These are phyloP conservation scores for Mycena pura DNA, from an alignment of 768 basidiomycete genomes.

Conservation along the genomic window DNA sequence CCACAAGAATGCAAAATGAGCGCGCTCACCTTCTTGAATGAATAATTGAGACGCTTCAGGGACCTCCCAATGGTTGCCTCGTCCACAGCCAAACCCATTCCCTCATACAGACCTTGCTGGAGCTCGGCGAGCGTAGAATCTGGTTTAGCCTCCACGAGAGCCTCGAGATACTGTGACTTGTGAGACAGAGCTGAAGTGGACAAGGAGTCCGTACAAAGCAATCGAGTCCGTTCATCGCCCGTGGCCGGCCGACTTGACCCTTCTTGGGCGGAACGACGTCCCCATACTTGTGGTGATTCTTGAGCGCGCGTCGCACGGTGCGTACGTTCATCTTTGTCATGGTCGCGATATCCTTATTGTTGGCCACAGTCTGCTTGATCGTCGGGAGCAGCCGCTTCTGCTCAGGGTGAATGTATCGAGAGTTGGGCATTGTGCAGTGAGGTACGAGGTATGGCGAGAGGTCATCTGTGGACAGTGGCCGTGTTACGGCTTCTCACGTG, in stretches of 20 bases:
- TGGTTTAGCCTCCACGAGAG: background rate
- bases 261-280: background rate
- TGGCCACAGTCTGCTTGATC: slow-evolving; percentile 1
- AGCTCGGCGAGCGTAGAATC: slow-evolving; percentile 1
- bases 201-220: no score
- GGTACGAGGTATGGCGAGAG: no score
- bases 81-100: no score
- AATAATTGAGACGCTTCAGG: background rate
- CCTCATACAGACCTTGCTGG: background rate
- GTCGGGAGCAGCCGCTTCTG: background rate
- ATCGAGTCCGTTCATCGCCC: no score
- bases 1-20: background rate
- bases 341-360: background rate
- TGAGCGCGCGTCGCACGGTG: background rate
- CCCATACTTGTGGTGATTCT: background rate
- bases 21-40: background rate
- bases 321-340: background rate
- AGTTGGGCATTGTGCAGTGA: slow-evolving; percentile 3
- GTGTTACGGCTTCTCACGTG: no score
- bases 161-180: slow-evolving; percentile 1
- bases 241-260: slow-evolving; percentile 1
- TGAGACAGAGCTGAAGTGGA: background rate
- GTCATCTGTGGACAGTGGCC: no score
- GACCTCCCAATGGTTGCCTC: background rate
- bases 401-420: slow-evolving; percentile 8